A percentile compares a stretch with the other conserved stretches of the same genome.
Conservation (phyloP, 2,329 filamentous ascomycete genomes). For the Talaromyces islandicus region DNA sequence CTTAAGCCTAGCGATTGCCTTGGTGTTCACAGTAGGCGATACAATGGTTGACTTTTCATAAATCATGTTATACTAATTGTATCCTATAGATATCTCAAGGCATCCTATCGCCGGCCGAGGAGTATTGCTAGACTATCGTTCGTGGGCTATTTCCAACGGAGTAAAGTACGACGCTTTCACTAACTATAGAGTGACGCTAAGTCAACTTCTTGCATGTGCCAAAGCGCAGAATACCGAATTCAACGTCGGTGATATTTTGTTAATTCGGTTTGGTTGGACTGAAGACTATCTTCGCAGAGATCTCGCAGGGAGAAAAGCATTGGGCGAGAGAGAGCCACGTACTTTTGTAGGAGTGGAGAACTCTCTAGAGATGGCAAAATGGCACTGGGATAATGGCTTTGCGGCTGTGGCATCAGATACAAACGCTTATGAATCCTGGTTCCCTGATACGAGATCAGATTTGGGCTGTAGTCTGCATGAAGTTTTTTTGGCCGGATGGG, state of each 20-base stretch:
- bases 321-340: background rate
- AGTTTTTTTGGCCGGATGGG: slow-evolving; percentile 1
- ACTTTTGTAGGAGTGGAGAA: background rate
- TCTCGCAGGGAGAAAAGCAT: background rate
- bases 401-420: background rate
- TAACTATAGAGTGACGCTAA: background rate
- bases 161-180: background rate
- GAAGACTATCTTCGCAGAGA: background rate
- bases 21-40: background rate
- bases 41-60: background rate
- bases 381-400: background rate
- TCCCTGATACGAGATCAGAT: background rate
- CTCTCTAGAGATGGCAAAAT: background rate
- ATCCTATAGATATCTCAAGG: background rate
- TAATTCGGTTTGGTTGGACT: background rate
- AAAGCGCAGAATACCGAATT: background rate
- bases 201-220: background rate
- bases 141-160: background rate
- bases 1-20: background rate
- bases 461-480: background rate
- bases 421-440: slow-evolving; percentile 1
- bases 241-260: background rate
- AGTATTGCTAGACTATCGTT: background rate
- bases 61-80: background rate
- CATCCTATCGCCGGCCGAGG: background rate